Conservation (phyloP, 2,329 filamentous ascomycete species). For the Sordariomycetes sp. region DNA sequence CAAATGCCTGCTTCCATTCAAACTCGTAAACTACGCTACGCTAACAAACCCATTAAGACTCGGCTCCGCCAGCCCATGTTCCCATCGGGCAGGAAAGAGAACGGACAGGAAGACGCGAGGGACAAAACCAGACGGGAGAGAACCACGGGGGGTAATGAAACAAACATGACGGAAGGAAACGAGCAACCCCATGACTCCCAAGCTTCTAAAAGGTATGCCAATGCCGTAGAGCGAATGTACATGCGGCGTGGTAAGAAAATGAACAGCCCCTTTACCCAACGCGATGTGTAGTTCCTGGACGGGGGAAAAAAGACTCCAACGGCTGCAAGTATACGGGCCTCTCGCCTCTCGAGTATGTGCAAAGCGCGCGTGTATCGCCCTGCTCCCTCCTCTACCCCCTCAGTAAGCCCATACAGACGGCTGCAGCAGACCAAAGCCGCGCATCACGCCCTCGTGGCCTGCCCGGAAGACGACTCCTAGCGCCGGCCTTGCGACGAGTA, state of each 20-base stretch:
- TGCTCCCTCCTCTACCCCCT: background rate
- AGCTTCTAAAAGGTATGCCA: constrained; percentile 7
- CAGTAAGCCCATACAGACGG: background rate
- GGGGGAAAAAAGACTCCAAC: background rate
- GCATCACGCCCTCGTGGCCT: background rate
- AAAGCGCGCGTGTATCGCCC: background rate
- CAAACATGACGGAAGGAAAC: background rate
- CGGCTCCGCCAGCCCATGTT: background rate
- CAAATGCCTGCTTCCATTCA: background rate
- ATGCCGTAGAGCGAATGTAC: constrained; percentile 1
- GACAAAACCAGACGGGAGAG: background rate
- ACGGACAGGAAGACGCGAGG: background rate
- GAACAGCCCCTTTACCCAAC: background rate
- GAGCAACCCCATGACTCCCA: constrained; percentile 5
- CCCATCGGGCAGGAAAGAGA: background rate
- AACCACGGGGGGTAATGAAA: constrained; percentile 5
- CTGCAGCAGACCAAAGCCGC: background rate
- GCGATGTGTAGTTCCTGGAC: background rate
- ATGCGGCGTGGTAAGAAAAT: background rate
- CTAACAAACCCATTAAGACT: background rate
- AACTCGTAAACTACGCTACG: background rate
- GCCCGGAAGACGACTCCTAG: background rate
- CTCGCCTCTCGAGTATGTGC: background rate
- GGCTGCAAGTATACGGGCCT: background rate
- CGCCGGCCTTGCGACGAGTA: constrained; percentile 12